phyloP scores from a whole-genome alignment of 257 asterid species.

The Buddleja alternifolia region DNA sequence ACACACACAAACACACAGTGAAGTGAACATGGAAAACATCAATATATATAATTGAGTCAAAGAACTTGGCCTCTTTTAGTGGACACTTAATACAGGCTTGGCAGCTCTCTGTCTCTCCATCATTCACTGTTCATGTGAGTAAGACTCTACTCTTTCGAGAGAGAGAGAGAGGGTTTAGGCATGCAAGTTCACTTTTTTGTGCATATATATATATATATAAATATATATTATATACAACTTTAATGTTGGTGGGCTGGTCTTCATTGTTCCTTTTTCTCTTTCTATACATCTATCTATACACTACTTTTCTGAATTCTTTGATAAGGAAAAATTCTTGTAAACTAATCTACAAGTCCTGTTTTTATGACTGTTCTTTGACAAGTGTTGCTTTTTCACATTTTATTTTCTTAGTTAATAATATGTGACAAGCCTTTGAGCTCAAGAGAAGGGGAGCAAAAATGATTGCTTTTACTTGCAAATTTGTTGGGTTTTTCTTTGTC shows the following conservation, averaged over 20 bases:
- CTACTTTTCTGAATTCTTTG: conserved; percentile 40
- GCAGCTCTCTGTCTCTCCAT: conserved; percentile 46
- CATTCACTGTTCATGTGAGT: conserved; percentile 42
- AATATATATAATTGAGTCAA: conserved; percentile 49
- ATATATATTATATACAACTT: conserved; percentile 48
- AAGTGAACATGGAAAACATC: conserved; percentile 35
- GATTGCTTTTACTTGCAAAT: conserved; percentile 44
- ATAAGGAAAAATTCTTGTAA: conserved; percentile 1
- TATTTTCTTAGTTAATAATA: conserved; percentile 2
- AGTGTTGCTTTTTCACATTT: conserved; percentile 33
- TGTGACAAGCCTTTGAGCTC: conserved; percentile 51
- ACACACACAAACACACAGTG: conserved; percentile 23
- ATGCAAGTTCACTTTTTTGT: conserved; percentile 50
- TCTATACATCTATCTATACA: conserved; percentile 7
- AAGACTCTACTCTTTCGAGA: conserved; percentile 30
- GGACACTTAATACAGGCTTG: conserved; percentile 34
- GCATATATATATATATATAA: no score
- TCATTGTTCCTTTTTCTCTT: conserved; percentile 20
- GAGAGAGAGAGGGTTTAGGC: conserved; percentile 30
- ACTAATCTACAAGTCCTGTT: conserved; percentile 15
- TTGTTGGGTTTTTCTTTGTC: conserved; percentile 50
- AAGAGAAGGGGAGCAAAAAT: conserved; percentile 56
- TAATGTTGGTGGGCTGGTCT: conserved; percentile 40
- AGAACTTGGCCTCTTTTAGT: conserved; percentile 36
- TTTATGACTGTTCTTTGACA: conserved; percentile 24